Percentiles rank a stretch among this genome's conserved stretches.
Evolutionary conservation across 805 yeast species (phyloP).

Genomic region (Monosporozyma aerobia): DNA sequence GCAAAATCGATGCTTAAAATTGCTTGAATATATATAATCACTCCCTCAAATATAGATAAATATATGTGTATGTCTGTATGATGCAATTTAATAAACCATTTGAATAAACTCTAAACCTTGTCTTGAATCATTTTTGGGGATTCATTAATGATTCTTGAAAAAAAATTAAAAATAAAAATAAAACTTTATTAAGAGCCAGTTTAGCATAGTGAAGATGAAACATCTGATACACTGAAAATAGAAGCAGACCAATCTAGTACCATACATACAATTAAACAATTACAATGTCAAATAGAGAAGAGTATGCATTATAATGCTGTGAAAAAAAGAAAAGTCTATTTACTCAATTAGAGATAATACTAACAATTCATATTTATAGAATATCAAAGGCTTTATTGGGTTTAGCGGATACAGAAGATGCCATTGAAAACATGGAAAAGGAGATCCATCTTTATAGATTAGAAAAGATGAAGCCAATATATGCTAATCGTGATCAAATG

Average conservation of each 20-base stretch:
- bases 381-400: conserved; percentile 19
- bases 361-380: conserved; percentile 1
- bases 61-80: background rate
- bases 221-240: background rate
- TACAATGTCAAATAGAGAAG: background rate
- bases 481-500: conserved; percentile 45
- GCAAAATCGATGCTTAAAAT: conserved; percentile 4
- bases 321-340: no score
- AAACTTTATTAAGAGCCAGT: background rate
- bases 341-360: background rate
- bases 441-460: conserved; percentile 48
- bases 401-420: conserved; percentile 49
- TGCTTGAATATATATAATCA: background rate
- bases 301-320: background rate
- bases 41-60: background rate
- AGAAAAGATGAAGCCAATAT: conserved; percentile 46
- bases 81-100: background rate
- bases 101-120: background rate
- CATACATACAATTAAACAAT: background rate
- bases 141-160: background rate
- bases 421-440: conserved; percentile 50
- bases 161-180: background rate
- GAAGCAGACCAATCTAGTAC: background rate
- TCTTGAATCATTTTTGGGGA: background rate
- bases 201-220: background rate